Evolutionary conservation across 2,329 filamentous ascomycete genomes (phyloP).

Genomic region (Arthrinium phaeospermum): DNA sequence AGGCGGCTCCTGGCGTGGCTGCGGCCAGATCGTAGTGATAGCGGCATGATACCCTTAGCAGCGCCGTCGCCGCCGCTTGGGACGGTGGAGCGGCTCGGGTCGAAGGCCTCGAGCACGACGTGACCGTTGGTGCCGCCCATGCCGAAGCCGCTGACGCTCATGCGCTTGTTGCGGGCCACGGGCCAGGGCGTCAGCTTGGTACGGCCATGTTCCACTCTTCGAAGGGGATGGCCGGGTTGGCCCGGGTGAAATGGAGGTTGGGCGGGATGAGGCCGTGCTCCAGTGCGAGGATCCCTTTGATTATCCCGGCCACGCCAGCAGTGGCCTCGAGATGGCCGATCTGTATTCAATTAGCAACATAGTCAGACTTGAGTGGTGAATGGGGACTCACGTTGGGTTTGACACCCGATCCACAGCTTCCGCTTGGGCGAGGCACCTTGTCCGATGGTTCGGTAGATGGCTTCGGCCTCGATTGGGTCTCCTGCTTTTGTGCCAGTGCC

Average conservation of each 20-base stretch:
- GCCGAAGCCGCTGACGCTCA: slow-evolving; percentile 37
- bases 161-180: slow-evolving; percentile 24
- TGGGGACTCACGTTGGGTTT: slow-evolving; percentile 27
- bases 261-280: slow-evolving; percentile 35
- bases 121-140: slow-evolving; percentile 37
- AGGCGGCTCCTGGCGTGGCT: not conserved
- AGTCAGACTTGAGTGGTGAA: too few species aligned
- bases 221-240: slow-evolving; percentile 32
- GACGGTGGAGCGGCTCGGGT: too few species aligned
- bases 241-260: slow-evolving; percentile 38
- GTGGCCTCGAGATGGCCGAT: slow-evolving; percentile 38
- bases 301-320: slow-evolving; percentile 33
- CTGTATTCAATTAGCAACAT: too few species aligned
- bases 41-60: too few species aligned
- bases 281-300: slow-evolving; percentile 32
- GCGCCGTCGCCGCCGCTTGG: too few species aligned
- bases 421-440: not conserved
- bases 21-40: too few species aligned
- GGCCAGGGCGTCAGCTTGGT: slow-evolving; percentile 28
- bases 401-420: not conserved
- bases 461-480: not conserved
- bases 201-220: not conserved
- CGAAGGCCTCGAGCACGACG: slow-evolving; percentile 26
- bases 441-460: not conserved
- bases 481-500: not conserved